phyloP scores from a whole-genome alignment of 2,329 filamentous ascomycete genomes.

The Alternaria sp. region DNA sequence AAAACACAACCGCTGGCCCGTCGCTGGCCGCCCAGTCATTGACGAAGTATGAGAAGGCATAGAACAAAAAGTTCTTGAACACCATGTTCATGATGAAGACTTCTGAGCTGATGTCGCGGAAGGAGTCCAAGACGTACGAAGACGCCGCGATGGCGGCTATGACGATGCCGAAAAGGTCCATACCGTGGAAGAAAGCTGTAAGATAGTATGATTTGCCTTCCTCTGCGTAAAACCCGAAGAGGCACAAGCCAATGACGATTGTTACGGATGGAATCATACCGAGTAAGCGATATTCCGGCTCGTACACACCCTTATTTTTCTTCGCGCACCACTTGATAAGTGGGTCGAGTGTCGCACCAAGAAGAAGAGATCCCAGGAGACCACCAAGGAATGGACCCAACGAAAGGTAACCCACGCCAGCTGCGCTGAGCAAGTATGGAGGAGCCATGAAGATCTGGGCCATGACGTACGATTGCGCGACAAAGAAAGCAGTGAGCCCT shows the following conservation, averaged over 20 bases:
- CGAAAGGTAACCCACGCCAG: slow-evolving; percentile 54
- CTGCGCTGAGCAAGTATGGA: slow-evolving; percentile 54
- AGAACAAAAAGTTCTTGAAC: slow-evolving; percentile 55
- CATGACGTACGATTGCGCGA: slow-evolving; percentile 53
- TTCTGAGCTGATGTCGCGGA: slow-evolving; percentile 51
- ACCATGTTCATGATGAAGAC: slow-evolving; percentile 55
- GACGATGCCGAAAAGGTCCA: slow-evolving; percentile 45
- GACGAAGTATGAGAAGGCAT: slow-evolving; percentile 53
- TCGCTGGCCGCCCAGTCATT: slow-evolving; percentile 50
- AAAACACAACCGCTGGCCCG: slow-evolving; percentile 49
- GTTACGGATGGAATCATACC: slow-evolving; percentile 40
- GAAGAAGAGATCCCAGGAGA: slow-evolving; percentile 28
- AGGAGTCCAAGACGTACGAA: slow-evolving; percentile 50
- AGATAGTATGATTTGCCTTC: slow-evolving; percentile 30
- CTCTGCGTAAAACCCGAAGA: slow-evolving; percentile 47
- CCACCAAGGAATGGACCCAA: slow-evolving; percentile 52
- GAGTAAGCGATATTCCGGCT: slow-evolving; percentile 60
- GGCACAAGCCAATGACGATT: slow-evolving; percentile 48
- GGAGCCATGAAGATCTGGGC: slow-evolving; percentile 58
- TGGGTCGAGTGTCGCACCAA: slow-evolving; percentile 44
- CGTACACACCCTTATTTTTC: slow-evolving; percentile 60
- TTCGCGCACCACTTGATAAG: slow-evolving; percentile 54
- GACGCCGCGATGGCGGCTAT: slow-evolving; percentile 41
- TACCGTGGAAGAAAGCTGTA: slow-evolving; percentile 44
- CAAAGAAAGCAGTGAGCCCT: slow-evolving; percentile 52